Percentiles rank a stretch among this genome's conserved stretches.
These are phyloP conservation scores for Saccharomycopsis fermentans DNA, from an alignment of 805 yeast species.

Conservation along the genomic window DNA sequence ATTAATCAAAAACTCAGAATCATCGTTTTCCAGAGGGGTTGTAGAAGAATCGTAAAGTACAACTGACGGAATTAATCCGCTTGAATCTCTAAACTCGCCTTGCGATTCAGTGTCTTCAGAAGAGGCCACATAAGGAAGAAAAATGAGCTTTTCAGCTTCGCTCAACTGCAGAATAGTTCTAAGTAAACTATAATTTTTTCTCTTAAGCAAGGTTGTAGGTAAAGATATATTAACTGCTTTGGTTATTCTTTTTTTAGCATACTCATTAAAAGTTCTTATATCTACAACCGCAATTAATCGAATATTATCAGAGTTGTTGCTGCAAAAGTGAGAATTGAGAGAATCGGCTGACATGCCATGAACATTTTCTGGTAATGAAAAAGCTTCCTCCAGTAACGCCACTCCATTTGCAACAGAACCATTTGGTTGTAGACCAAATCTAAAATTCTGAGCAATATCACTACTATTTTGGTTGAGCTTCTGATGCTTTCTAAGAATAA, in stretches of 20 bases:
- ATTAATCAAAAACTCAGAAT: constrained; percentile 36
- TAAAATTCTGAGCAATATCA: background rate
- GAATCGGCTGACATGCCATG: constrained; percentile 2
- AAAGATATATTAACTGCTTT: constrained; percentile 68
- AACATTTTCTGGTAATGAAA: constrained; percentile 5
- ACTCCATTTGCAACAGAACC: background rate
- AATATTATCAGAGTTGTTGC: background rate
- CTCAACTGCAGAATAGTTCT: constrained; percentile 56
- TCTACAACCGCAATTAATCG: constrained; percentile 46
- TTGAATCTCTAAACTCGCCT: background rate
- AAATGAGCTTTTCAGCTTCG: constrained; percentile 35
- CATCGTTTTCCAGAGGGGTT: constrained; percentile 34
- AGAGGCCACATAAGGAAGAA: constrained; percentile 29
- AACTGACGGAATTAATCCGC: constrained; percentile 28
- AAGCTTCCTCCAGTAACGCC: background rate
- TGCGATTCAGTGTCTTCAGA: constrained; percentile 4
- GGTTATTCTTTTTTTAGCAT: constrained; percentile 43
- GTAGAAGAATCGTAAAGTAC: constrained; percentile 44
- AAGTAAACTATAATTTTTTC: constrained; percentile 58
- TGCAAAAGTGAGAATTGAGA: background rate
- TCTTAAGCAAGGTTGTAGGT: constrained; percentile 79
- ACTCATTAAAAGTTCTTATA: constrained; percentile 73
- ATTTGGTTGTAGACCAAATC: background rate
- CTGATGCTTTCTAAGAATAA: background rate
- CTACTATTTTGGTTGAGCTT: background rate